Base-by-base conservation (phyloP, 2,329 filamentous ascomycete species). In the Aspergillus sp. region DNA sequence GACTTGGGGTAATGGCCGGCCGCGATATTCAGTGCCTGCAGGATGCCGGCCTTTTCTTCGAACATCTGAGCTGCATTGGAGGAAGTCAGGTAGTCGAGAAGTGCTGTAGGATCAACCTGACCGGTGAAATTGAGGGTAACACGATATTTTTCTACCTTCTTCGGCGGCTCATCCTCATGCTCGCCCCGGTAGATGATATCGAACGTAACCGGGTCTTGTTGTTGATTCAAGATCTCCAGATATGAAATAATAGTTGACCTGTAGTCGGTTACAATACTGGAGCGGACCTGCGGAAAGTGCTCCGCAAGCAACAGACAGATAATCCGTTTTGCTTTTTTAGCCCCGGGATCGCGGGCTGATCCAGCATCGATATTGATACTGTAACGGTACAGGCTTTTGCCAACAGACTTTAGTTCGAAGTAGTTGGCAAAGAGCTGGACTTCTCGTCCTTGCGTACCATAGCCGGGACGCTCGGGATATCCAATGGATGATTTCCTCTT, bases 21-120 rank as follows among this genome's bases (percentile, higher is more conserved):
- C 21, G 87, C 72, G 35, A 86, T 81, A 64, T 88, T 88, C 55
- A 87, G 68, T 0, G 83, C 78, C 56, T 86, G 83, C 6, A 86
- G 75, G 0, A 83, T 70, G 54, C 85, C 81, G 1, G 75, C 71
- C 64, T 82, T 82, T 17, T 76, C 68, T 0, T 69, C 66, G 46
- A 82, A 82, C 14, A 69, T 62, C 1, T 68, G 69, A 15, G 68
- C 65, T 5, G 74, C 63, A 39, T 66, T 69, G 3, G 67, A 69
- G 17, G 70, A 80, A 3, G 62, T 72, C 44, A 79, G 67, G 61
- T 76, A 83, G 2, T 79, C 70, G 6, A 82, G 57, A 9, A 86
- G 69, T 1, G 82, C 74, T 1, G 65, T 61, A 2, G 76, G 66
- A 9, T 67, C 66, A 59, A 78, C 71, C 0, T 62, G 67, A 2